These are phyloP conservation scores for Monoraphidium neglectum DNA, from an alignment of 139 green algal species.

Conservation along the genomic window DNA sequence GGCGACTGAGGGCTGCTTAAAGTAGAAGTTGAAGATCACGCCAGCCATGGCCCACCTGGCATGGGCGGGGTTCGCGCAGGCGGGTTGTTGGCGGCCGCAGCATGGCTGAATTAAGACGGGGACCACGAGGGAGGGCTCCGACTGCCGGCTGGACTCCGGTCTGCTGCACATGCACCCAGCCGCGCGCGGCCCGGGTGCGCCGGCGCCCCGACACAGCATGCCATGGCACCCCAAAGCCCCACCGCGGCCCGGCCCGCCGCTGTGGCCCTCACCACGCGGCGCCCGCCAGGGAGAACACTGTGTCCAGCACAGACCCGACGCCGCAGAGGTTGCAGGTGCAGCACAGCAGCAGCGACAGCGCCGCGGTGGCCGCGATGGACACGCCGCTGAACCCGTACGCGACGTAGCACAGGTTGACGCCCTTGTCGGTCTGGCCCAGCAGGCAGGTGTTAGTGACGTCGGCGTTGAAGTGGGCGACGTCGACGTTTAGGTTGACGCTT, in stretches of 20 bases:
- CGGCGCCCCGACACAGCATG: no score
- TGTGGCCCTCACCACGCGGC: slow-evolving; percentile 26
- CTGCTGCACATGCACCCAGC: no score
- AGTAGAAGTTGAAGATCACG: slow-evolving; percentile 14
- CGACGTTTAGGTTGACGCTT: not conserved
- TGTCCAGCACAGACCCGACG: slow-evolving; percentile 12
- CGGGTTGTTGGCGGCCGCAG: no score
- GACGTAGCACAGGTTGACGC: slow-evolving; percentile 24
- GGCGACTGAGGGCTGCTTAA: not conserved
- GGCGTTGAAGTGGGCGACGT: not conserved
- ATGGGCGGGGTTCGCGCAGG: no score
- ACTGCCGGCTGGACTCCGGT: no score
- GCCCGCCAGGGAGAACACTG: slow-evolving; percentile 10
- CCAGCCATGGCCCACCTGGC: slow-evolving; percentile 13
- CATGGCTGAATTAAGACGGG: no score
- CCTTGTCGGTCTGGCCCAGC: slow-evolving; percentile 7
- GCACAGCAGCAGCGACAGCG: slow-evolving; percentile 26
- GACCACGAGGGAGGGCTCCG: no score
- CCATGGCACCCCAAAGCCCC: no score
- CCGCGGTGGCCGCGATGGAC: slow-evolving; percentile 18
- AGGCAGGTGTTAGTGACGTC: slow-evolving; percentile 16
- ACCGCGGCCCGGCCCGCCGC: no score
- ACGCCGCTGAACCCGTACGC: slow-evolving; percentile 24
- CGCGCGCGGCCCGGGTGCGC: no score
- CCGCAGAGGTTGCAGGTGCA: slow-evolving; percentile 35